Conservation (phyloP, 345 rosid genomes). For the Sonneratia caseolaris region DNA sequence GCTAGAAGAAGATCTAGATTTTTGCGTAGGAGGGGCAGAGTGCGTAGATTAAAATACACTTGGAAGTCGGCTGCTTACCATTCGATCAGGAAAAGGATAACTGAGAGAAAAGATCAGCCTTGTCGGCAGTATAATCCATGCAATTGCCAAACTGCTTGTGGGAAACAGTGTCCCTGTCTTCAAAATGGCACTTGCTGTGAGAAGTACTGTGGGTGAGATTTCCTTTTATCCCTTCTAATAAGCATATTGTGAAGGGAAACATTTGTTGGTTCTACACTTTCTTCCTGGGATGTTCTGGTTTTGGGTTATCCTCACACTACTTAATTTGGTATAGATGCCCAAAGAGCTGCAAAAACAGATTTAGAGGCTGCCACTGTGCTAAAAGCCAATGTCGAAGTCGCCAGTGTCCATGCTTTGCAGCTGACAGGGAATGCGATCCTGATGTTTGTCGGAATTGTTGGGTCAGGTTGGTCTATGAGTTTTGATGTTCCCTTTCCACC, state of each 20-base stretch:
- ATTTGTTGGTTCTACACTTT: neutral
- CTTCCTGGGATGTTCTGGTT: neutral
- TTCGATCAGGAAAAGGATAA: conserved; percentile 81
- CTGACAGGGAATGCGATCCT: conserved; percentile 99
- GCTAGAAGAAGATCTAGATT: conserved; percentile 90
- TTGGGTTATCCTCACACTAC: neutral
- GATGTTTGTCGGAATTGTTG: conserved; percentile 99
- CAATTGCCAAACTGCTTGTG: conserved; percentile 81
- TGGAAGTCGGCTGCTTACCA: conserved; percentile 99
- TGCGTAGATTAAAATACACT: conserved; percentile 95
- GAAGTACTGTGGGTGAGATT: conserved; percentile 95
- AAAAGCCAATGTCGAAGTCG: conserved; percentile 99
- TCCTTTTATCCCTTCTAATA: conserved; percentile 6
- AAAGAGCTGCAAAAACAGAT: conserved; percentile 91
- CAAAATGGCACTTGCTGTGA: conserved; percentile 97
- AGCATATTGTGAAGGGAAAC: neutral
- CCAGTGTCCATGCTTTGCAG: conserved; percentile 99
- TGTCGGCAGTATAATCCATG: conserved; percentile 99
- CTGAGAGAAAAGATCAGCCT: conserved; percentile 96
- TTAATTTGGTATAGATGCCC: conserved; percentile 55
- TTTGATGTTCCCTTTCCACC: conserved; percentile 2
- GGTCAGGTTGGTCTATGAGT: conserved; percentile 60
- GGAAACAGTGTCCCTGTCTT: conserved; percentile 88
- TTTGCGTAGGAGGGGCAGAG: conserved; percentile 88
- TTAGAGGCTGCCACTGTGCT: conserved; percentile 99